Base-by-base conservation (phyloP, 2,329 filamentous ascomycete genomes). In the Fusarium secorum region DNA sequence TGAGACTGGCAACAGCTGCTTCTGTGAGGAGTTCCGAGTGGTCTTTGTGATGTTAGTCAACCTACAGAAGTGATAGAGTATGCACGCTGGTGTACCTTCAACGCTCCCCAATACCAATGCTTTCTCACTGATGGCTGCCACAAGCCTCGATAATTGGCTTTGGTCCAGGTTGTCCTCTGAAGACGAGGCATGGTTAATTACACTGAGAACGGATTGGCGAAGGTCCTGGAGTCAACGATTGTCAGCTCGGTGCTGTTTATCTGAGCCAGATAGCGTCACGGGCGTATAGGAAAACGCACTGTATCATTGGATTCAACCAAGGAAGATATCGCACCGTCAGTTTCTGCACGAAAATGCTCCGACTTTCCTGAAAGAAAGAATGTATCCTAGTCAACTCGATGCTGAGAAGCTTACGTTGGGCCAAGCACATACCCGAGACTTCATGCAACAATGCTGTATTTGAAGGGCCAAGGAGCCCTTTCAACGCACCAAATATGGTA, bases 1-100 rank as follows among this genome's bases (percentile, higher is more conserved):
- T 39, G 5, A 84, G 64, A 38, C 74, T 76, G 7, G 76, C 77
- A 14, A 80, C 64, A 4, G 65, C 73, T 22, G 71, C 70, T 65
- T 81, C 79, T 9, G 68, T 59, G 3, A 65, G 54, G 18, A 75
- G 57, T 11, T 62, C 57, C 11, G 42, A 41, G 5, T 18, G 26
- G 51, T 49, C 35, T 60, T 41, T 24, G 10, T 44, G 24, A 11
- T 49, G 56, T 66, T 28, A 48, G 58, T 45, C 24, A 33, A 33
- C 15, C n/a, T 11, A 10, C 42, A 36, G 20, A 42, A 32, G 45
- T 20, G 17, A n/a, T 26, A 9, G 24, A 13, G 33, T 22, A 54
- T 26, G 18, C 9, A 20, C 18, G 22, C 18, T 14, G 32, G 2
- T 46, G 36, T 56, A 68, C 70, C 55, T 58, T 44, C 38, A 22